Evolutionary conservation across 2,329 filamentous ascomycete genomes (phyloP), one percentile per base, ranked within the genome.

Genomic region (Domatiomyces catenatus): DNA sequence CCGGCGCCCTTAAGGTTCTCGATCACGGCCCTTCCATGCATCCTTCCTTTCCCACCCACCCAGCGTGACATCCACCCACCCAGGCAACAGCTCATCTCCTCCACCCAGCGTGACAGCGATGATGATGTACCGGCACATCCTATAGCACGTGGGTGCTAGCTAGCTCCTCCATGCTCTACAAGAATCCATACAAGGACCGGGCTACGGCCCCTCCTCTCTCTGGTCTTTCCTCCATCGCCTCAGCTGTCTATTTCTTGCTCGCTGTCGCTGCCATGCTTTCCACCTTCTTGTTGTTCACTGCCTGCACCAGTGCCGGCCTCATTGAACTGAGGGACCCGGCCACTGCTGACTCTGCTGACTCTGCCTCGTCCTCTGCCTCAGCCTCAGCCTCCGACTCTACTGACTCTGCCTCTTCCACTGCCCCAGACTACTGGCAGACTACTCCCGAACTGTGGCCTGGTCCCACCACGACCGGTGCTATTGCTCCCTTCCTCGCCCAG

Each of bases 401-500:
- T 36, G 45, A 17, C 43, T 36, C 46, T 26, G 17, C 48, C 4
- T 52, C 53, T 19, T 48, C 52, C 22, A 50, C 47, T 17, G 54
- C 57, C 10, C 56, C 54, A 42, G 47, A 56, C 20, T 58, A 56
- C 47, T 59, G 55, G 36, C 54, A 59, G 48, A 58, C 57, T 12
- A 52, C 46, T 19, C 52, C 56, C 20, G 28, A 59, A 43, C n/a
- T 55, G 12, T 58, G 46, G 19, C 42, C 57, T 39, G 56, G 57
- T 22, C 54, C 54, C n/a, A 58, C 54, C 5, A 80, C 3, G 72
- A 88, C 83, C 1, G 84, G 84, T 12, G 24, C 46, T 5, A 69
- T 67, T 50, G 71, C 82, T 22, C 78, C 84, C 1, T 86, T 86
- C 62, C 68, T 88, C 51, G 84, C 83, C 1, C 77, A 86, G 66